A percentile compares a stretch with the other conserved stretches of the same genome.
These are phyloP conservation scores for Sarocladium brachiariae DNA, from an alignment of 2,329 filamentous ascomycete species.

Conservation along the genomic window DNA sequence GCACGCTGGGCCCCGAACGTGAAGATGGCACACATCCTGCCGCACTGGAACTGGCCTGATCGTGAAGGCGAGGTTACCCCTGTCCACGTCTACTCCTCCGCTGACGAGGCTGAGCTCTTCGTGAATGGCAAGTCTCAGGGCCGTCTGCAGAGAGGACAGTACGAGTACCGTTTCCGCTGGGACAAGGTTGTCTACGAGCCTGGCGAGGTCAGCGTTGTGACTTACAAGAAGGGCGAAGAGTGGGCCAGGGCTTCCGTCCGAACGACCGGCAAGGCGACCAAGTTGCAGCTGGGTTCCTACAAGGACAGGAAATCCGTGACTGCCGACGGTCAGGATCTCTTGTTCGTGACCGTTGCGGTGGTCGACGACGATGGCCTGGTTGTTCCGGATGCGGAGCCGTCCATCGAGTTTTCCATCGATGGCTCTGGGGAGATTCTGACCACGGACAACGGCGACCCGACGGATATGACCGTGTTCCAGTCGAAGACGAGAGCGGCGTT, in stretches of 20 bases:
- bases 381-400: conserved; percentile 35
- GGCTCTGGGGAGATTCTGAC: conserved; percentile 39
- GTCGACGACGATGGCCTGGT: conserved; percentile 34
- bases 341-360: conserved; percentile 38
- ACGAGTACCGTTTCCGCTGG: conserved; percentile 46
- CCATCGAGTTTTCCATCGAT: conserved; percentile 35
- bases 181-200: conserved; percentile 41
- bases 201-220: conserved; percentile 38
- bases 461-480: conserved; percentile 36
- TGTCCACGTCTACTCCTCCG: conserved; percentile 46
- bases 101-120: conserved; percentile 48
- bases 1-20: conserved; percentile 43
- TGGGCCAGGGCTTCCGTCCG: conserved; percentile 37
- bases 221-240: conserved; percentile 37
- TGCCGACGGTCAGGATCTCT: conserved; percentile 37
- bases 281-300: conserved; percentile 28
- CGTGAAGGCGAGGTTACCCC: conserved; percentile 40
- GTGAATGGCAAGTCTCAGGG: conserved; percentile 42
- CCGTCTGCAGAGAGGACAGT: conserved; percentile 24
- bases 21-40: conserved; percentile 43
- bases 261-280: conserved; percentile 34
- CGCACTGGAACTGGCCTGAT: conserved; percentile 50
- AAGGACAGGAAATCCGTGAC: conserved; percentile 30
- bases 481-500: conserved; percentile 32
- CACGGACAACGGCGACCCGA: conserved; percentile 45